phyloP scores from a whole-genome alignment of 345 rosid species.

The Euphorbia pulcherrima region DNA sequence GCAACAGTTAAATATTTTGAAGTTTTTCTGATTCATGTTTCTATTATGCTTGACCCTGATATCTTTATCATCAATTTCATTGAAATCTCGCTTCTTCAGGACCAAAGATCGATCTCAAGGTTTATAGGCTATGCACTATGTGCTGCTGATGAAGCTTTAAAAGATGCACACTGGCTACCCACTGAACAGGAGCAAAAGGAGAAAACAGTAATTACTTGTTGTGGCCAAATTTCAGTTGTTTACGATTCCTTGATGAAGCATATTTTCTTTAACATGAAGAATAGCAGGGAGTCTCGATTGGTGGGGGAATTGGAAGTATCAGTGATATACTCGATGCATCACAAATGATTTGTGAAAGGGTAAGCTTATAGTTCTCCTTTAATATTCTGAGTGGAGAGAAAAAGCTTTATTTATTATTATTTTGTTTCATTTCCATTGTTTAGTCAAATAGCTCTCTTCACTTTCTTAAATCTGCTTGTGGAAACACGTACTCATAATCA shows the following conservation, averaged over 20 bases:
- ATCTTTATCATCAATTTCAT: background rate
- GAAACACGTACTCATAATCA: conserved; percentile 14
- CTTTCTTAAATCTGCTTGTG: conserved; percentile 9
- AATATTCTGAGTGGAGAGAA: background rate
- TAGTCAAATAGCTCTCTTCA: background rate
- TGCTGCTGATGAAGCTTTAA: conserved; percentile 88
- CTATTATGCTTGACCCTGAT: background rate
- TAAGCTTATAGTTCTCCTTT: conserved; percentile 23
- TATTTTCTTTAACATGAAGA: conserved; percentile 33
- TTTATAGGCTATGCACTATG: conserved; percentile 87
- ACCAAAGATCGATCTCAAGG: conserved; percentile 66
- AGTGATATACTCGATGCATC: conserved; percentile 79
- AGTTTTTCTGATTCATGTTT: background rate
- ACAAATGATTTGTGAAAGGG: conserved; percentile 85
- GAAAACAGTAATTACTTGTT: conserved; percentile 52
- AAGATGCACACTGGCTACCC: conserved; percentile 82
- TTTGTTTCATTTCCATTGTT: background rate
- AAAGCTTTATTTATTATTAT: too few relatives aligned
- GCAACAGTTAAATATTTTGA: background rate
- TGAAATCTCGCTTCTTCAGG: conserved; percentile 31
- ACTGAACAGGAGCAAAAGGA: conserved; percentile 64
- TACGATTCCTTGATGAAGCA: conserved; percentile 13
- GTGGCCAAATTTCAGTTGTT: background rate
- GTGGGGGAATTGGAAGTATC: conserved; percentile 94
- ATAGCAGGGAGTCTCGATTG: conserved; percentile 89